Base-by-base conservation (phyloP, 1,139 yeast genomes). In the Arxiozyma telluris region DNA sequence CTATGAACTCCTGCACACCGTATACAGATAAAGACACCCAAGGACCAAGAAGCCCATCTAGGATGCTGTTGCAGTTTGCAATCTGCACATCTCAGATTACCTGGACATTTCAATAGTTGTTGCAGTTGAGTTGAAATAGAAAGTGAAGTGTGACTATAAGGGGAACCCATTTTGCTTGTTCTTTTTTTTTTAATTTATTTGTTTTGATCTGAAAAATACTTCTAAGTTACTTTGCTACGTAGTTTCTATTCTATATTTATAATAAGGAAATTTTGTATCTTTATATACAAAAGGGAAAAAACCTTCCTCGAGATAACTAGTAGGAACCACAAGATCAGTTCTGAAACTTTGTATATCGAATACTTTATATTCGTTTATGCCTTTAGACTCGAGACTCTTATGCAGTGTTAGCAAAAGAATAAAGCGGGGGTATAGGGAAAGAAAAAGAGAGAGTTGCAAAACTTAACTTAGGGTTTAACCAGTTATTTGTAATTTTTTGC, bases 1-100 rank as follows among this genome's bases (percentile, higher is more conserved):
- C 98, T 78, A 68, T 91, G 98, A 58, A 91, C 86, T 1, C 98
- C 98, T 1, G 96, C 90, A 70, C 98, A 91, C 59, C 84, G 74
- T 58, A 91, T 91, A 71, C 98, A 91, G 47, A 91, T 78, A 65
- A 93, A 89, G 57, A 94, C 81, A 18, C 98, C 98, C 55, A 93
- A 72, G 62, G 84, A 89, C 97, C 97, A 91, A 38, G 94, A 84
- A 17, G 98, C 96, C 98, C 98, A 91, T 53, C 98, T 77, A 12
- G 98, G 98, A 70, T 91, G 95, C 45, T 85, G 80, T n/a, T 91
- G 78, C 0, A 83, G 77, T 69, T 93, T 91, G 71, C 98, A 91
- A 69, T 91, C 98, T 4, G 91, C 96, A 70, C 98, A 91, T 53
- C 74, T 72, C 67, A 80, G 82, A 73, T 91, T 91, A 50, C 81